Percentiles rank a stretch among this genome's conserved stretches.
These are phyloP conservation scores for Stevia rebaudiana DNA, from an alignment of 140 eudicot genomes.

Conservation along the genomic window DNA sequence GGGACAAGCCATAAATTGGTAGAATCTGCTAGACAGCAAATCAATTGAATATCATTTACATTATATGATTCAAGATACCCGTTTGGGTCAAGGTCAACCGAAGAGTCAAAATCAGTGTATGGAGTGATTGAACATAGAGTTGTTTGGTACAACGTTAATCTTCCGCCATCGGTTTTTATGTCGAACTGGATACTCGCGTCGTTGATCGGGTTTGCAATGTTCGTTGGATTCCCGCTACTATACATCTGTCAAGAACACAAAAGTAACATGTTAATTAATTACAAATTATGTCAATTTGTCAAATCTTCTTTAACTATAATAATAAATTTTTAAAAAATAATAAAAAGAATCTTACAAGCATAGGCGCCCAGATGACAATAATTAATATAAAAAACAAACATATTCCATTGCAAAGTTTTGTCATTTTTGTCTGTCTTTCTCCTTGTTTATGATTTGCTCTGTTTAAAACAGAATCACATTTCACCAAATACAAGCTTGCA, in stretches of 20 bases:
- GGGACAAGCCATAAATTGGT: conserved; percentile 66
- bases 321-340: too few relatives aligned
- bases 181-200: conserved; percentile 60
- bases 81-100: conserved; percentile 44
- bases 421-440: conserved; percentile 49
- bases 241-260: conserved; percentile 48
- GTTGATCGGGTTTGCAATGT: conserved; percentile 63
- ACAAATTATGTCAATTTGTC: conserved; percentile 3
- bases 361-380: conserved; percentile 70
- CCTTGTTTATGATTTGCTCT: conserved; percentile 56
- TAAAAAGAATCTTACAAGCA: conserved; percentile 71
- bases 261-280: neutral
- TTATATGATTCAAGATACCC: conserved; percentile 48
- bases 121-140: conserved; percentile 50
- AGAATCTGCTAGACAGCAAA: conserved; percentile 70
- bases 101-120: conserved; percentile 34
- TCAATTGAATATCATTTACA: conserved; percentile 50
- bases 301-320: too few relatives aligned
- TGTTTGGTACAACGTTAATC: conserved; percentile 47
- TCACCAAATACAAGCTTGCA: conserved; percentile 65
- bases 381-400: conserved; percentile 53
- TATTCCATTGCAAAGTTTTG: conserved; percentile 58
- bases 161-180: conserved; percentile 47
- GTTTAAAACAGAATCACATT: conserved; percentile 54
- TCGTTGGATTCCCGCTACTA: conserved; percentile 73